Evolutionary conservation across 371 early-diverging fungal species (phyloP).

Genomic region (Apophysomyces ossiformis): DNA sequence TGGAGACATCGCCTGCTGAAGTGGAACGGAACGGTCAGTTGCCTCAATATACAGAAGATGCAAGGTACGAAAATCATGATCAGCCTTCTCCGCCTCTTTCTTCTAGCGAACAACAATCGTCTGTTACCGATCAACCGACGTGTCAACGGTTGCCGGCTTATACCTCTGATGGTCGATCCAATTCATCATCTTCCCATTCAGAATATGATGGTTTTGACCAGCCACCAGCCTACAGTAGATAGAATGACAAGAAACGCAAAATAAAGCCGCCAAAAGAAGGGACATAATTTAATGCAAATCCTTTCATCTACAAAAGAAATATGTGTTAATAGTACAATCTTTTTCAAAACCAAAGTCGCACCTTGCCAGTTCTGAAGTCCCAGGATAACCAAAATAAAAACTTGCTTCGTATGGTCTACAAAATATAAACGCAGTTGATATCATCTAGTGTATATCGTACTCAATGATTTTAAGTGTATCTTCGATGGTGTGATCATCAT

Average conservation of each 20-base stretch:
- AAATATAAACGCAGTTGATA: too few species aligned
- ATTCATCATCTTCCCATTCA: not conserved
- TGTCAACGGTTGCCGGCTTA: constrained; percentile 27
- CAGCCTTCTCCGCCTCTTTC: too few species aligned
- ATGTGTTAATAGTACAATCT: too few species aligned
- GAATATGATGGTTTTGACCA: constrained; percentile 24
- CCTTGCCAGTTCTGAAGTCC: too few species aligned
- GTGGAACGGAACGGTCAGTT: constrained; percentile 31
- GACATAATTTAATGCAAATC: not conserved
- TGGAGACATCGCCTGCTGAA: constrained; percentile 24
- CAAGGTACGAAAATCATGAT: constrained; percentile 8
- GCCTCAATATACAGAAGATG: constrained; percentile 35
- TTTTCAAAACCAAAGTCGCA: too few species aligned
- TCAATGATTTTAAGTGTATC: constrained; percentile 19
- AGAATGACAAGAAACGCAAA: not conserved
- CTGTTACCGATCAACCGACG: not conserved
- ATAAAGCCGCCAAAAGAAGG: not conserved
- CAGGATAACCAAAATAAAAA: too few species aligned
- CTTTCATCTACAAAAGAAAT: not conserved
- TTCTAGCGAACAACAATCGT: constrained; percentile 1
- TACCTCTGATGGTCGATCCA: constrained; percentile 15
- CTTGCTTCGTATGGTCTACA: too few species aligned
- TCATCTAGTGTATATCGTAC: constrained; percentile 5
- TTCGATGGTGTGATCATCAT: constrained; percentile 16
- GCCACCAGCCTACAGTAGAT: constrained; percentile 24